Base-by-base conservation (phyloP, 495 filamentous ascomycete species). In the Penicillium bialowiezense region DNA sequence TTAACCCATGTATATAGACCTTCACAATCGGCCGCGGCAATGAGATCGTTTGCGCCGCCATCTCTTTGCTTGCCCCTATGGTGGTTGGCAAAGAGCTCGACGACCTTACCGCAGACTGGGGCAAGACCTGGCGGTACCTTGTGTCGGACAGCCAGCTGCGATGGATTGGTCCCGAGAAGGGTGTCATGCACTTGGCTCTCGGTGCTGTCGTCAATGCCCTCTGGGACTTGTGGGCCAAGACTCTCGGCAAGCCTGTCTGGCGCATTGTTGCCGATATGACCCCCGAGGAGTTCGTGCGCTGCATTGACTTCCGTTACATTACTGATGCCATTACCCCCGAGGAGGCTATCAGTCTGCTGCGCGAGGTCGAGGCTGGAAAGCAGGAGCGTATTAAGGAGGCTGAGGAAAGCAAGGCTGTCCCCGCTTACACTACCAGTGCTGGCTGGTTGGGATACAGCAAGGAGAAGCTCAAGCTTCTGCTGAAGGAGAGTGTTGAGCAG, bases 1-100 rank as follows among this genome's bases (percentile, higher is more conserved):
- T 31, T 52, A 44, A 54, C 42, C 21, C 28, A 33, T 23, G 8
- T 13, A n/a, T 13, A 29, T 51, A 91, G 89, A 96, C 91, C 56
- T 97, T 97, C 77, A 97, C 91, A 29, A 96, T 96, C 58, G 91
- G 91, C 64, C 89, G 91, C 53, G 91, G 91, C 54, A 97, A 96
- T 71, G 90, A 96, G 69, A 85, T 96, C 51, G 90, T 97, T 67
- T 93, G 89, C 75, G 65, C 80, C 28, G 91, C 91, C 47, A 95
- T 97, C 64, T 69, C 79, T 54, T 77, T 87, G 62, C 73, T 96
- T 9, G 84, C 86, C 28, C 78, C 83, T 26, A 87, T 90, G 42
- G 74, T 96, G 49, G 72, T 80, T 21, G 81, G 81, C 58, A 84
- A 84, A 48, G 85, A 87, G 14, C 84, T 96, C 46, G 82, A 83